Evolutionary conservation across 768 basidiomycete species (phyloP).

Genomic region (Collybia mongolica): DNA sequence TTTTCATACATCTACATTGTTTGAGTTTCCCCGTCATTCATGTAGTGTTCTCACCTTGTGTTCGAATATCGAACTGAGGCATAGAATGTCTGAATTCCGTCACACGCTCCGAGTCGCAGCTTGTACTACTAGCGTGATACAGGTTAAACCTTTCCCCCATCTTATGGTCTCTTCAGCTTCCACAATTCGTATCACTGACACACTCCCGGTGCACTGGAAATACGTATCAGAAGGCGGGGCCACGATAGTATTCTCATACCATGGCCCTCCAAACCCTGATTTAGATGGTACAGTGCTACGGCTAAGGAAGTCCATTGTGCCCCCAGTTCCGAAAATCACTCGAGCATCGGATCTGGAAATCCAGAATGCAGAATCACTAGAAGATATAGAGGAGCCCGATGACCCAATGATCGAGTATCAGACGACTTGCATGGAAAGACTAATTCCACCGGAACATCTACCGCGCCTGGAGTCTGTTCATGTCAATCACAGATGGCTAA

Average conservation of each 20-base stretch:
- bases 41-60: no score
- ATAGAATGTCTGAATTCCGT: no score
- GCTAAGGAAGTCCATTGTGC: conserved; percentile 56
- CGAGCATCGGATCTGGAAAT: no score
- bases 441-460: conserved; percentile 63
- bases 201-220: conserved; percentile 59
- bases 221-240: conserved; percentile 95
- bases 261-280: conserved; percentile 46
- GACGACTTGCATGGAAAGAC: conserved; percentile 53
- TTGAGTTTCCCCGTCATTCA: no score
- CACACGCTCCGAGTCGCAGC: no score
- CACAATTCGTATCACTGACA: conserved; percentile 31
- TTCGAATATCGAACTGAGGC: no score
- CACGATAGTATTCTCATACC: conserved; percentile 84
- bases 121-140: no score
- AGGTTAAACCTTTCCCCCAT: no score
- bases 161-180: background rate
- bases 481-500: conserved; percentile 59
- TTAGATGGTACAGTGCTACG: conserved; percentile 74
- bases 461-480: conserved; percentile 53
- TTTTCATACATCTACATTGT: no score
- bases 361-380: background rate
- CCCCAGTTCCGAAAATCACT: background rate
- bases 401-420: conserved; percentile 56
- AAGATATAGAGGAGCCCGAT: conserved; percentile 27